A percentile compares a stretch with the other conserved stretches of the same genome.
Conservation (phyloP, 441 rosid genomes). For the Populus hybrid region DNA sequence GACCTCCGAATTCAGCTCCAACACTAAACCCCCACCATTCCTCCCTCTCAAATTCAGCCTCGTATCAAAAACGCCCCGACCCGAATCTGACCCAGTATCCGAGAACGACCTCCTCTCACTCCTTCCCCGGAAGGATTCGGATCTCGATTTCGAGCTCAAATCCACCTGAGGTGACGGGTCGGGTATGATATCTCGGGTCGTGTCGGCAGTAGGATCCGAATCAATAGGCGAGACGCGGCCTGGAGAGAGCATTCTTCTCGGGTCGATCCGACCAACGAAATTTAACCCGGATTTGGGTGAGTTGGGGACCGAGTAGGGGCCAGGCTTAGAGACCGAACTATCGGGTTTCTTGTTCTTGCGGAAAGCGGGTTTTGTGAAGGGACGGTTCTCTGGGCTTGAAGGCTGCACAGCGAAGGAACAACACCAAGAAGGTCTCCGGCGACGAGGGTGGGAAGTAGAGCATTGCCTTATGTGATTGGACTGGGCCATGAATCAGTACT, state of each 20-base stretch:
- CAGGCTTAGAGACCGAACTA: constrained; percentile 31
- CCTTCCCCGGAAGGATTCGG: constrained; percentile 40
- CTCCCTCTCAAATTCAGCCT: constrained; percentile 70
- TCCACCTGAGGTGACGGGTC: constrained; percentile 27
- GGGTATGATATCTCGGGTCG: constrained; percentile 21
- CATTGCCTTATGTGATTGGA: neutral
- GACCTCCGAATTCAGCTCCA: constrained; percentile 67
- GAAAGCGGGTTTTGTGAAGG: constrained; percentile 25
- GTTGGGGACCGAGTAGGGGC: constrained; percentile 40
- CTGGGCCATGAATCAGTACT: constrained; percentile 22
- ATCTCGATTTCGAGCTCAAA: constrained; percentile 33
- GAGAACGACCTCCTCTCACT: constrained; percentile 20
- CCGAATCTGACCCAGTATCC: constrained; percentile 16
- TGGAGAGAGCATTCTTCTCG: constrained; percentile 79
- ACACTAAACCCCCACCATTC: constrained; percentile 55
- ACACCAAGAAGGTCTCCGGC: constrained; percentile 44
- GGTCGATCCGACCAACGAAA: constrained; percentile 70
- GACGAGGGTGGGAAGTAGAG: neutral
- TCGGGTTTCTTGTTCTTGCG: constrained; percentile 37
- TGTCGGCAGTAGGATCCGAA: constrained; percentile 37
- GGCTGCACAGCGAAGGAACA: constrained; percentile 71
- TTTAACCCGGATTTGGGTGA: constrained; percentile 59
- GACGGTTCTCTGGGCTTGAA: constrained; percentile 62
- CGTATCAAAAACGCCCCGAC: constrained; percentile 41
- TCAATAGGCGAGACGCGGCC: constrained; percentile 93